Conservation (phyloP, 352 stramenopile species). For the Labyrinthula sp. region DNA sequence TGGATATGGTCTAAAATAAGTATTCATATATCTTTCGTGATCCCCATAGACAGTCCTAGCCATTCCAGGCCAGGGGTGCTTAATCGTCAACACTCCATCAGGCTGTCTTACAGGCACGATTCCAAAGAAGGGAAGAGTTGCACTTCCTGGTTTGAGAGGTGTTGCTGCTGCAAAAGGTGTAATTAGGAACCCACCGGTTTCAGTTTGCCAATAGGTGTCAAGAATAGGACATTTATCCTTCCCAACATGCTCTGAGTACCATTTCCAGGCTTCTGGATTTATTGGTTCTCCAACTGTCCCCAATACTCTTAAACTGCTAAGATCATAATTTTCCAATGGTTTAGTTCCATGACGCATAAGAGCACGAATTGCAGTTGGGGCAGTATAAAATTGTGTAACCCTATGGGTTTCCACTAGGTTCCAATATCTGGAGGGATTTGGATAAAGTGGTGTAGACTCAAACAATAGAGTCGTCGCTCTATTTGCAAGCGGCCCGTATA, state of each 20-base stretch:
- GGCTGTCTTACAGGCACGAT: slow-evolving; percentile 64
- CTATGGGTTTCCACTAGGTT: slow-evolving; percentile 84
- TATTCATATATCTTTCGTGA: slow-evolving; percentile 67
- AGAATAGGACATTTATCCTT: slow-evolving; percentile 49
- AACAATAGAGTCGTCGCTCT: slow-evolving; percentile 94
- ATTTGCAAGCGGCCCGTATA: slow-evolving; percentile 86
- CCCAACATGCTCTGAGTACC: slow-evolving; percentile 76
- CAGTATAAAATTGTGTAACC: slow-evolving; percentile 71
- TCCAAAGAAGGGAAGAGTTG: slow-evolving; percentile 79
- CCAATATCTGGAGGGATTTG: slow-evolving; percentile 78
- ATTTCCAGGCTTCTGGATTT: slow-evolving; percentile 86
- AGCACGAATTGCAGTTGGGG: slow-evolving; percentile 77
- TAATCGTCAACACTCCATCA: slow-evolving; percentile 83
- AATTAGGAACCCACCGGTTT: slow-evolving; percentile 73
- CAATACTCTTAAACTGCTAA: slow-evolving; percentile 70
- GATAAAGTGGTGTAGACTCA: slow-evolving; percentile 87
- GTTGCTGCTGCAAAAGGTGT: slow-evolving; percentile 70
- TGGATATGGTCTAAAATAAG: slow-evolving; percentile 85
- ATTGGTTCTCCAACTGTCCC: slow-evolving; percentile 94
- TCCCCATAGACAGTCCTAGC: slow-evolving; percentile 59
- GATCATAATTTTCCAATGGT: slow-evolving; percentile 72
- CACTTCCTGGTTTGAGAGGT: slow-evolving; percentile 70
- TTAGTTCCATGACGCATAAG: slow-evolving; percentile 83
- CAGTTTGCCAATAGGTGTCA: slow-evolving; percentile 93
- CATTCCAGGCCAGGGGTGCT: slow-evolving; percentile 78